phyloP scores from a whole-genome alignment of 306 rosid species.

The Quercus engelmannii region DNA sequence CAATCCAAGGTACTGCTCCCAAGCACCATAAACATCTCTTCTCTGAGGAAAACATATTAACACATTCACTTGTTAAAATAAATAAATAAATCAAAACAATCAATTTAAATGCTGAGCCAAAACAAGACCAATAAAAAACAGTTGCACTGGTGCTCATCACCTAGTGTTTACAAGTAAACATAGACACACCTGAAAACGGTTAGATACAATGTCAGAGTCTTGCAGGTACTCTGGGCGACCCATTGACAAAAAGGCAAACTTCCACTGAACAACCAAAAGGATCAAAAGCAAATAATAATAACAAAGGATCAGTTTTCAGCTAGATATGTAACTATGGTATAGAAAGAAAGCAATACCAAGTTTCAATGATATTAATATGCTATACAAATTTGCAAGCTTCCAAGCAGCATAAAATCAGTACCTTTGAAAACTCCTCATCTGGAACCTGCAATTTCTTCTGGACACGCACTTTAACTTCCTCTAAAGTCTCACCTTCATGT shows the following conservation, averaged over 20 bases:
- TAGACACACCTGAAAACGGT: constrained; percentile 74
- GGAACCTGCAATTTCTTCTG: constrained; percentile 86
- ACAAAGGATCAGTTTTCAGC: neutral
- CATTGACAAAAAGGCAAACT: constrained; percentile 81
- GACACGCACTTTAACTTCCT: constrained; percentile 75
- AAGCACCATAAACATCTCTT: constrained; percentile 87
- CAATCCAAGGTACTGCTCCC: constrained; percentile 99
- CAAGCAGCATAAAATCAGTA: constrained; percentile 1
- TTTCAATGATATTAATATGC: neutral
- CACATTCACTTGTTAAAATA: neutral
- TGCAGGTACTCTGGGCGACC: constrained; percentile 94
- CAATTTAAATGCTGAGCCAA: neutral
- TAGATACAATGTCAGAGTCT: constrained; percentile 68
- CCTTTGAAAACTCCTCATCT: constrained; percentile 85
- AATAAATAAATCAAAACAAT: neutral
- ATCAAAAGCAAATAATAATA: neutral
- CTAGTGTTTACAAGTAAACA: neutral
- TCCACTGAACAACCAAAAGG: constrained; percentile 57
- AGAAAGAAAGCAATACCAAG: neutral
- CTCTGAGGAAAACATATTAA: constrained; percentile 41
- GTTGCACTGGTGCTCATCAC: neutral
- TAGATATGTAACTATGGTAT: neutral
- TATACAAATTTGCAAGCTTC: neutral
- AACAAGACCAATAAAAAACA: constrained; percentile 6
- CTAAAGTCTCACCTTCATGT: constrained; percentile 75